Evolutionary conservation across 805 yeast species (phyloP).

Genomic region (Candida peoriensis): DNA sequence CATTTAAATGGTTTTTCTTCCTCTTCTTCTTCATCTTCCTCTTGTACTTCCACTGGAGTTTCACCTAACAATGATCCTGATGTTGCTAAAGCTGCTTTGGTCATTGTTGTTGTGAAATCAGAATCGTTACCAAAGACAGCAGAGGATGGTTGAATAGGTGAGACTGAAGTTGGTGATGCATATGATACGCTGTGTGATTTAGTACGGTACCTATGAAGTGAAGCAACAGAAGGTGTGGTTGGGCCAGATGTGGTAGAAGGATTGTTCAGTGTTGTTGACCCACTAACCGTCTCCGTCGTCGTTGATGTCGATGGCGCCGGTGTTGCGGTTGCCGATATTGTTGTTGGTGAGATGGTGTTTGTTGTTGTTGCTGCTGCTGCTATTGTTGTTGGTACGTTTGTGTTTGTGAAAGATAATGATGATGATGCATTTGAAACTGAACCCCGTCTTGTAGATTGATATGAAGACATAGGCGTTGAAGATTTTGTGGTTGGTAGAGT

Average conservation of each 20-base stretch:
- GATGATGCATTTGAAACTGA: slow-evolving; percentile 7
- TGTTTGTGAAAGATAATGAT: not conserved
- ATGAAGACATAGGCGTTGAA: slow-evolving; percentile 3
- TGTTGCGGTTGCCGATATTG: too few relatives aligned
- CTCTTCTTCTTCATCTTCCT: slow-evolving; percentile 10
- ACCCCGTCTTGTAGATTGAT: not conserved
- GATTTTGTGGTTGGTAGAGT: slow-evolving; percentile 4
- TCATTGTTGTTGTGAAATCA: slow-evolving; percentile 9
- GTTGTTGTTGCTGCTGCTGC: not conserved
- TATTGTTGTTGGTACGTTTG: not conserved
- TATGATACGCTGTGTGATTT: too few relatives aligned
- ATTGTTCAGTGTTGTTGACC: not conserved
- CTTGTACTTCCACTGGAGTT: too few relatives aligned
- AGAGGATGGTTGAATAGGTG: too few relatives aligned
- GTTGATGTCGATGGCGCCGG: too few relatives aligned
- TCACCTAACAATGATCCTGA: too few relatives aligned
- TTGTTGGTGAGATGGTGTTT: not conserved
- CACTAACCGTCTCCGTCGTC: too few relatives aligned
- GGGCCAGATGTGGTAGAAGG: too few relatives aligned
- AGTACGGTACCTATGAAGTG: too few relatives aligned
- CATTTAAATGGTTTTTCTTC: slow-evolving; percentile 58
- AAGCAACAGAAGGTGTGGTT: too few relatives aligned
- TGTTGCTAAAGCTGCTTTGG: not conserved
- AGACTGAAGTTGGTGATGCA: too few relatives aligned
- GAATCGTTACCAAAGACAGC: too few relatives aligned